These are phyloP conservation scores for Kodamaea hsintzibuensis DNA, from an alignment of 805 yeast species.

Conservation along the genomic window DNA sequence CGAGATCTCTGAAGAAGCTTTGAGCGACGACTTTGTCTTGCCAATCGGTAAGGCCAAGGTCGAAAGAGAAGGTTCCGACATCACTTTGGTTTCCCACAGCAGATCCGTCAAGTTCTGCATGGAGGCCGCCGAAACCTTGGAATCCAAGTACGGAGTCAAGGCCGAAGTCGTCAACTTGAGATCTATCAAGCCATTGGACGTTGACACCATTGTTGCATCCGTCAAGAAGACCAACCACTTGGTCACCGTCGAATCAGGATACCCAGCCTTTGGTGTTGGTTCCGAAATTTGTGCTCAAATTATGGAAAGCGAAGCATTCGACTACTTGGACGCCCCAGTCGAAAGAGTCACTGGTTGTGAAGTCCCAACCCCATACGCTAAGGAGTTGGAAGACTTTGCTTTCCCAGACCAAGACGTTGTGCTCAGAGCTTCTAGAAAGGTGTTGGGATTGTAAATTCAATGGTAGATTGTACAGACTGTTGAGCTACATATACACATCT, in stretches of 20 bases:
- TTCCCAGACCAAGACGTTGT: constrained; percentile 96
- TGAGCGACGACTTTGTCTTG: constrained; percentile 82
- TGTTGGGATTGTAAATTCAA: constrained; percentile 56
- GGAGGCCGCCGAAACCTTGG: constrained; percentile 85
- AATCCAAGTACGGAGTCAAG: constrained; percentile 80
- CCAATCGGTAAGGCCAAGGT: constrained; percentile 96
- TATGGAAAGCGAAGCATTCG: constrained; percentile 98
- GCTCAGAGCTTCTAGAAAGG: constrained; percentile 82
- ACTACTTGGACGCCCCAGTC: constrained; percentile 97
- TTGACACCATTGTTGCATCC: constrained; percentile 78
- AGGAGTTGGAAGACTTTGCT: constrained; percentile 94
- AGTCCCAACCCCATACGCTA: constrained; percentile 98
- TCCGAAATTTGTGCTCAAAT: constrained; percentile 96
- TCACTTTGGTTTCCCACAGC: constrained; percentile 87
- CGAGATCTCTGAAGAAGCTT: constrained; percentile 85
- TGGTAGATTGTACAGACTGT: neutral
- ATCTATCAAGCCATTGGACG: constrained; percentile 95
- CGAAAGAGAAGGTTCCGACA: constrained; percentile 90
- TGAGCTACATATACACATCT: neutral
- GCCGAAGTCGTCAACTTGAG: constrained; percentile 96
- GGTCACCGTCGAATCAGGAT: constrained; percentile 95
- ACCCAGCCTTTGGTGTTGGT: constrained; percentile 98
- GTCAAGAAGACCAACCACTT: constrained; percentile 97
- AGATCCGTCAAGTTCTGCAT: constrained; percentile 86
- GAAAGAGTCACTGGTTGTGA: constrained; percentile 99